phyloP scores from a whole-genome alignment of 495 filamentous ascomycete genomes.

The Talaromyces stipitatus region DNA sequence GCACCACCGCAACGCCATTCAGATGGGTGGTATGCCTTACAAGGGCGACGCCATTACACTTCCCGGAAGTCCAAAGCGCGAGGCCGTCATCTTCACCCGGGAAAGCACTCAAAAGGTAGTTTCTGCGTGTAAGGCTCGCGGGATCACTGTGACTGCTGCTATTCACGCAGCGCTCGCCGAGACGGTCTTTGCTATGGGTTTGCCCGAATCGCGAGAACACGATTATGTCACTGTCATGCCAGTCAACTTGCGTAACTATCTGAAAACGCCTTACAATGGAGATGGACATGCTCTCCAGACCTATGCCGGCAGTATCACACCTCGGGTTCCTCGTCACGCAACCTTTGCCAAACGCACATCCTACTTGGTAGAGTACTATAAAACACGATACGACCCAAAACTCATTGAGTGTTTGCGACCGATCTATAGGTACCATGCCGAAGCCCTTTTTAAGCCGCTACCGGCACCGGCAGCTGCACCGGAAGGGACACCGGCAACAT shows the following conservation, averaged over 20 bases:
- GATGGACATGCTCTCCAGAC: conserved; percentile 9
- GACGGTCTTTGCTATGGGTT: conserved; percentile 5
- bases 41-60: conserved; percentile 5
- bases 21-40: conserved; percentile 10
- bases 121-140: conserved; percentile 10
- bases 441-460: conserved; percentile 7
- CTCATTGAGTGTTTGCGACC: conserved; percentile 5
- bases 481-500: neutral
- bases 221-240: conserved; percentile 11
- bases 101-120: conserved; percentile 7
- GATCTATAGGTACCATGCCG: conserved; percentile 9
- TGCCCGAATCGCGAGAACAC: neutral
- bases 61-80: neutral
- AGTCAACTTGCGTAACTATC: conserved; percentile 11
- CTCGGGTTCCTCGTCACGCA: conserved; percentile 2
- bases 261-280: conserved; percentile 7
- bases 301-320: conserved; percentile 10
- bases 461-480: conserved; percentile 7
- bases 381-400: conserved; percentile 7
- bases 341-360: conserved; percentile 7
- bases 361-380: conserved; percentile 1
- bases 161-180: conserved; percentile 13
- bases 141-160: conserved; percentile 12
- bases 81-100: conserved; percentile 1
- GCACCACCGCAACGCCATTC: conserved; percentile 9